These are phyloP conservation scores for Nakaseomyces glabratus DNA, from an alignment of 1,139 yeast species.

Conservation along the genomic window DNA sequence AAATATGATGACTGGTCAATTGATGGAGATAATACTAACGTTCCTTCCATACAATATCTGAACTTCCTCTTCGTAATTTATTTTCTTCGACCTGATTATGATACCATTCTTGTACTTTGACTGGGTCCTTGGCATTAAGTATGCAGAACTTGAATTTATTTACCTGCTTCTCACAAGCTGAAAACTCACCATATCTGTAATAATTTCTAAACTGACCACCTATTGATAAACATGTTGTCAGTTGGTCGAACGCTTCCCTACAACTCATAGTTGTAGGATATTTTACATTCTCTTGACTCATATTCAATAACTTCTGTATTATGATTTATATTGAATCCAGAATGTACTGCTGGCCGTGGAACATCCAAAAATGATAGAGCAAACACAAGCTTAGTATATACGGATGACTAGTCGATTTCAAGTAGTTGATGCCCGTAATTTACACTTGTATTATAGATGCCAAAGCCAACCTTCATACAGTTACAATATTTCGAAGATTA, in stretches of 20 bases:
- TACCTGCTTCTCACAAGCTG: conserved; percentile 59
- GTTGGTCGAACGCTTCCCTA: conserved; percentile 77
- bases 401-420: too few relatives aligned
- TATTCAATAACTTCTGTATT: too few relatives aligned
- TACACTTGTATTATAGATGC: too few relatives aligned
- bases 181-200: conserved; percentile 72
- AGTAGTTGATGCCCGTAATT: too few relatives aligned
- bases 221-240: conserved; percentile 74
- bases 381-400: too few relatives aligned
- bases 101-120: conserved; percentile 62
- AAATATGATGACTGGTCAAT: too few relatives aligned
- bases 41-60: conserved; percentile 74
- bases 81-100: conserved; percentile 48
- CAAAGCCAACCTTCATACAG: too few relatives aligned
- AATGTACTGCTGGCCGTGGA: too few relatives aligned
- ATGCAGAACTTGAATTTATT: conserved; percentile 78
- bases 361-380: too few relatives aligned
- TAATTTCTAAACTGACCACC: conserved; percentile 83
- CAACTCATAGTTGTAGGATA: conserved; percentile 49
- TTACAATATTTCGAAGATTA: too few relatives aligned
- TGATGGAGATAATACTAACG: too few relatives aligned
- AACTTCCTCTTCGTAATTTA: conserved; percentile 55
- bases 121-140: conserved; percentile 41
- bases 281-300: too few relatives aligned
- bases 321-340: background rate